phyloP scores from a whole-genome alignment of 768 basidiomycete genomes.

The Gloeopeniophorella convolvens region DNA sequence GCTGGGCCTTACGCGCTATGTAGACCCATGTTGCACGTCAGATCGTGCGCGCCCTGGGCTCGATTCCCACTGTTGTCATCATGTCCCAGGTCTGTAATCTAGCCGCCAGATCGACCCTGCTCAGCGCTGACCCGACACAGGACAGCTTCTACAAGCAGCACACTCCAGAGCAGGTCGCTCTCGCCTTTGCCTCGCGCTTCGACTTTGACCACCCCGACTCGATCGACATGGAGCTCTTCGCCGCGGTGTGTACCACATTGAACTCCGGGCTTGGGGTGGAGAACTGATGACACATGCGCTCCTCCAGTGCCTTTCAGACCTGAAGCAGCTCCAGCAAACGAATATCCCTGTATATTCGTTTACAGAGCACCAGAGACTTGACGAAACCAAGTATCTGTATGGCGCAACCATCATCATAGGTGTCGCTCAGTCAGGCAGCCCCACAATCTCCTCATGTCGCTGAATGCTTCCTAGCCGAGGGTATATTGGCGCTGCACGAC shows the following conservation, averaged over 20 bases:
- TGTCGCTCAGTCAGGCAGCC: constrained; percentile 28
- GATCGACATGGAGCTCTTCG: constrained; percentile 86
- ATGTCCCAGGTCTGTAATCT: constrained; percentile 62
- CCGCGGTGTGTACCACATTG: constrained; percentile 44
- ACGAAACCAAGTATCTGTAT: constrained; percentile 83
- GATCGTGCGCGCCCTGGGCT: constrained; percentile 75
- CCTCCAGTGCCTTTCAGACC: constrained; percentile 69
- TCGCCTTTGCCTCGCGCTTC: constrained; percentile 75
- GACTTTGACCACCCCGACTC: constrained; percentile 93
- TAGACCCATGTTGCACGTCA: constrained; percentile 84
- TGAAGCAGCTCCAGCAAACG: constrained; percentile 76
- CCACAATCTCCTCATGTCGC: background rate
- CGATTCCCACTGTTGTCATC: constrained; percentile 83
- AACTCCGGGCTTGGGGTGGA: constrained; percentile 5
- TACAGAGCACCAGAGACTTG: constrained; percentile 73
- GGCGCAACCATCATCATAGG: constrained; percentile 90
- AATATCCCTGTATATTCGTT: constrained; percentile 97
- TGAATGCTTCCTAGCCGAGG: constrained; percentile 55
- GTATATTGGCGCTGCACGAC: constrained; percentile 87
- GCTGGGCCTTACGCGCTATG: constrained; percentile 4
- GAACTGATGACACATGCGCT: background rate
- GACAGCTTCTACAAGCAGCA: constrained; percentile 93
- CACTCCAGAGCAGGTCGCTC: constrained; percentile 65
- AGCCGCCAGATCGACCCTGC: background rate
- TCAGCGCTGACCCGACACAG: constrained; percentile 32